phyloP scores from a whole-genome alignment of 1,139 yeast species.

The Diutina sp. region DNA sequence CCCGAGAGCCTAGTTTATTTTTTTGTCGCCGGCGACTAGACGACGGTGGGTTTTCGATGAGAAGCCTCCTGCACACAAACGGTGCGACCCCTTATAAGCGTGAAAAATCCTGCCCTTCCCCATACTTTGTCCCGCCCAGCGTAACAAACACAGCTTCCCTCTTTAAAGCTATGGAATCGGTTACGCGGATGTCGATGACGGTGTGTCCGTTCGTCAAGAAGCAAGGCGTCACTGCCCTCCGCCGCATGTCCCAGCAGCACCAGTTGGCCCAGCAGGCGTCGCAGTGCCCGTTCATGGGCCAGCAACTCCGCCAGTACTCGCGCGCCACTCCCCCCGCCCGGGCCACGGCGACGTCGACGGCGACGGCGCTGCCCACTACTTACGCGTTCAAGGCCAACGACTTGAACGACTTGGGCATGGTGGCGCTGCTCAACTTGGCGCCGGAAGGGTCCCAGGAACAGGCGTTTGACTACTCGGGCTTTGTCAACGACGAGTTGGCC shows the following conservation, averaged over 20 bases:
- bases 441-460: conserved; percentile 26
- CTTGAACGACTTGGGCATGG: background rate
- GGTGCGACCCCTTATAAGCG: background rate
- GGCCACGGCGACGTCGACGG: conserved; percentile 24
- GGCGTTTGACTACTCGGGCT: conserved; percentile 53
- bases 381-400: conserved; percentile 18
- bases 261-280: conserved; percentile 28
- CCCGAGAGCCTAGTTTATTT: background rate
- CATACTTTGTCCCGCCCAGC: background rate
- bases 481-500: conserved; percentile 48
- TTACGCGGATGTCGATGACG: conserved; percentile 64
- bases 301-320: conserved; percentile 56
- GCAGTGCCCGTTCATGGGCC: conserved; percentile 81
- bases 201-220: conserved; percentile 82
- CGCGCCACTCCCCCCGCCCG: conserved; percentile 38
- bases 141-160: background rate
- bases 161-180: conserved; percentile 48
- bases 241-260: conserved; percentile 34
- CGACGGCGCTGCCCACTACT: conserved; percentile 18
- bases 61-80: background rate
- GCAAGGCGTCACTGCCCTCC: conserved; percentile 48
- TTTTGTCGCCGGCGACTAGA: background rate
- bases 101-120: background rate
- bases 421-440: conserved; percentile 5
- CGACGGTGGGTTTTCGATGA: background rate